Conservation (phyloP, 495 filamentous ascomycete genomes). For the Penicillium ochrochloron region DNA sequence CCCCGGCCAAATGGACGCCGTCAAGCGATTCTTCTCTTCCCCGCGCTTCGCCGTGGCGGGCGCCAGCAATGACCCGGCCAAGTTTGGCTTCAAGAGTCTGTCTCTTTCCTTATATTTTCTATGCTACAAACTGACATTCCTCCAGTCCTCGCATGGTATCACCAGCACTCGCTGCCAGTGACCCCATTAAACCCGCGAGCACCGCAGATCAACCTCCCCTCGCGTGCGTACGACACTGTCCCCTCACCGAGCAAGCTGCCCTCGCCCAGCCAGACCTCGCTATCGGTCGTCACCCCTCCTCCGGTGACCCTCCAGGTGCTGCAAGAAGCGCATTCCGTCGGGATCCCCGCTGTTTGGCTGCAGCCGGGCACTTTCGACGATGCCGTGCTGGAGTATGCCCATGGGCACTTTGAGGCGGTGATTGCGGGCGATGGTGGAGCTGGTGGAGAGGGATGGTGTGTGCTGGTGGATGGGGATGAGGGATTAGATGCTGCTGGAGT, state of each 20-base stretch:
- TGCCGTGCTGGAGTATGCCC: slow-evolving; percentile 69
- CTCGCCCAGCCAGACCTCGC: slow-evolving; percentile 69
- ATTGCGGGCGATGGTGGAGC: slow-evolving; percentile 70
- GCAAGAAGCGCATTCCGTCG: slow-evolving; percentile 76
- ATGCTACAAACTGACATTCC: not conserved
- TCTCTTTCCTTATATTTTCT: not conserved
- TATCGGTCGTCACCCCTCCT: slow-evolving; percentile 86
- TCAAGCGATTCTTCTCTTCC: slow-evolving; percentile 81
- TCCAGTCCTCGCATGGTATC: slow-evolving; percentile 88
- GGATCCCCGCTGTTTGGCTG: slow-evolving; percentile 83
- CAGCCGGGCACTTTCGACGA: slow-evolving; percentile 89
- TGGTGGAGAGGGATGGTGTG: slow-evolving; percentile 84
- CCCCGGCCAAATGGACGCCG: slow-evolving; percentile 50
- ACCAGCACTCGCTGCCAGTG: slow-evolving; percentile 71
- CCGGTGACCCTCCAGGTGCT: slow-evolving; percentile 69
- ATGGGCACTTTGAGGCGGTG: slow-evolving; percentile 66
- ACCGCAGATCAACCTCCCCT: slow-evolving; percentile 59
- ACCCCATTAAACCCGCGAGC: slow-evolving; percentile 81
- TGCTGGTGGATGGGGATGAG: slow-evolving; percentile 85
- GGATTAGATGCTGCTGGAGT: slow-evolving; percentile 65
- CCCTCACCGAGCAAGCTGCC: slow-evolving; percentile 66
- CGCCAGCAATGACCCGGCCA: slow-evolving; percentile 78
- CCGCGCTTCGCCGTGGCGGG: slow-evolving; percentile 88
- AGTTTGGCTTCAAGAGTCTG: slow-evolving; percentile 90
- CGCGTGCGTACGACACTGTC: slow-evolving; percentile 63